phyloP scores from a whole-genome alignment of 257 asterid genomes.

The Ilex aquifolium region DNA sequence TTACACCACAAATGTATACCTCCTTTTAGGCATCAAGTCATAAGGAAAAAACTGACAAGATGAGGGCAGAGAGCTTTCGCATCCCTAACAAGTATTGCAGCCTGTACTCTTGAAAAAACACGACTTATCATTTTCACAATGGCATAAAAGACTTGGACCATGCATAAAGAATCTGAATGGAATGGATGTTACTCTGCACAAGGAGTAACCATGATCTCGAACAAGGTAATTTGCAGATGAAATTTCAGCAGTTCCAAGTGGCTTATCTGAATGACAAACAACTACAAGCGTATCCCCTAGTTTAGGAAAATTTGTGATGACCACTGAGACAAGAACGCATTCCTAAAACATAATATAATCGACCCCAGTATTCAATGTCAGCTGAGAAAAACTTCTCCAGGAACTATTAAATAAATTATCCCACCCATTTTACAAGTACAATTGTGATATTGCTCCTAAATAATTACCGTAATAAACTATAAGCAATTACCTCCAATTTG shows the following conservation, averaged over 20 bases:
- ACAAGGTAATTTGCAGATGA: slow-evolving; percentile 98
- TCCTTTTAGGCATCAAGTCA: slow-evolving; percentile 89
- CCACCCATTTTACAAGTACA: too few species aligned
- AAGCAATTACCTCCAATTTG: neutral
- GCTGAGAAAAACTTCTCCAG: neutral
- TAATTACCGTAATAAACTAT: too few species aligned
- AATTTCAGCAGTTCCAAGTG: slow-evolving; percentile 89
- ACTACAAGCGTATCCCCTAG: slow-evolving; percentile 78
- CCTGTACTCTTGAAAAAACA: slow-evolving; percentile 63
- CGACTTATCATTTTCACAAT: slow-evolving; percentile 12
- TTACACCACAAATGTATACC: slow-evolving; percentile 33
- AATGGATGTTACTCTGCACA: slow-evolving; percentile 3
- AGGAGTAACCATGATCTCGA: slow-evolving; percentile 66
- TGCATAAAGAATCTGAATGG: neutral
- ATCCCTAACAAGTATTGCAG: slow-evolving; percentile 93
- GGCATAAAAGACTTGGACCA: neutral
- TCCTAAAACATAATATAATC: slow-evolving; percentile 44
- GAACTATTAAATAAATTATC: neutral
- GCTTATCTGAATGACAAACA: slow-evolving; percentile 88
- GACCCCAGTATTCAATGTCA: neutral
- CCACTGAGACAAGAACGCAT: slow-evolving; percentile 89
- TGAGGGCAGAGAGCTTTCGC: slow-evolving; percentile 90
- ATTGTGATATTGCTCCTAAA: too few species aligned
- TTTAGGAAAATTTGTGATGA: slow-evolving; percentile 65
- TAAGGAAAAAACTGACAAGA: slow-evolving; percentile 73